Percentiles rank a stretch among this genome's conserved stretches.
These are phyloP conservation scores for Tricholoma flavovirens DNA, from an alignment of 768 basidiomycete species.

Conservation along the genomic window DNA sequence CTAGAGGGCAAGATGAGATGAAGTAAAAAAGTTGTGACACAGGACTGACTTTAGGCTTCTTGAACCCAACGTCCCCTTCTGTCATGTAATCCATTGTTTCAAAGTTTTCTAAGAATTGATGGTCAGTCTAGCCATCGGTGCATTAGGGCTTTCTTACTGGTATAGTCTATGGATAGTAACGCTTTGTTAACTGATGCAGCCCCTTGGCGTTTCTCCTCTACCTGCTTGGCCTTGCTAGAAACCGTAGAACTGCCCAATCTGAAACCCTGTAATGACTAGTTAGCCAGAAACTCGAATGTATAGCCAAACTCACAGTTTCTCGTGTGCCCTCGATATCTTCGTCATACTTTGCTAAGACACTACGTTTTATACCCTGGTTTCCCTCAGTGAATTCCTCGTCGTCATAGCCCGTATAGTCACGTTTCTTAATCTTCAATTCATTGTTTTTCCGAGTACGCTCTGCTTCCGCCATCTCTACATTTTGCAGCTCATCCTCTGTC, in stretches of 20 bases:
- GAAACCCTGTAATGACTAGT: conserved; percentile 58
- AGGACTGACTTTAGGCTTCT: conserved; percentile 75
- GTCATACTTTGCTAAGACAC: conserved; percentile 89
- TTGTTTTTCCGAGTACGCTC: conserved; percentile 74
- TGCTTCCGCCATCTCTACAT: conserved; percentile 89
- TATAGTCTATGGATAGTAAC: conserved; percentile 81
- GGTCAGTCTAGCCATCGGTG: conserved; percentile 11
- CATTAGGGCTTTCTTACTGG: conserved; percentile 51
- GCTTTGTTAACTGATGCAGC: conserved; percentile 72
- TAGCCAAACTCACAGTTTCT: conserved; percentile 48
- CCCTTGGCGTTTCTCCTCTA: conserved; percentile 43
- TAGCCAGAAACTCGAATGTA: conserved; percentile 5
- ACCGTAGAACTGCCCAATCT: conserved; percentile 64
- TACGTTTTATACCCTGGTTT: conserved; percentile 71
- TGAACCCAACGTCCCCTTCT: conserved; percentile 91
- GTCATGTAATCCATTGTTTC: conserved; percentile 83
- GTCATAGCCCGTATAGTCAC: conserved; percentile 92
- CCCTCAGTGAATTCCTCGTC: conserved; percentile 88
- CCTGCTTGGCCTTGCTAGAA: conserved; percentile 33
- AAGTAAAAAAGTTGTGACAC: background rate
- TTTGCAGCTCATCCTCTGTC: conserved; percentile 95
- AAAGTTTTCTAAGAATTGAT: conserved; percentile 60
- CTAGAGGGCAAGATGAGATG: conserved; percentile 31
- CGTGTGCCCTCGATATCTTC: conserved; percentile 75
- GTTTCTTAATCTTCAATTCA: conserved; percentile 83